Evolutionary conservation across 2,329 filamentous ascomycete species (phyloP), one percentile per base, ranked within the genome.

Genomic region (Elsinoe fawcettii): DNA sequence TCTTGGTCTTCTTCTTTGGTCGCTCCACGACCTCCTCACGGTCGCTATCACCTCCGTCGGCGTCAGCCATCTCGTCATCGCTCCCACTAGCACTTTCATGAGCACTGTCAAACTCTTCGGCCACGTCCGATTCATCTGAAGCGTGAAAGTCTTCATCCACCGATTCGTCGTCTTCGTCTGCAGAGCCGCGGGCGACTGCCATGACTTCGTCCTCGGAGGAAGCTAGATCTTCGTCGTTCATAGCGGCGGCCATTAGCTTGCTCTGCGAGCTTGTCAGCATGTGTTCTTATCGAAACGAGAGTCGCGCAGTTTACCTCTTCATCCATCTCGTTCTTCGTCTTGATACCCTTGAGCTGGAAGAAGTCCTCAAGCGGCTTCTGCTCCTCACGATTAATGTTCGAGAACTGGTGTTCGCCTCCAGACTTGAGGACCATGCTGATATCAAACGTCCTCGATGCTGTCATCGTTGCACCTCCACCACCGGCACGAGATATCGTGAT

Each of bases 331-430:
- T 99, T 99, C 84, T 96, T 97, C 58, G 95, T 91, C 56, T 92
- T 88, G 67, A 99, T 81, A 60, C 86, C 88, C 79, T 97, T 97
- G 64, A 90, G 83, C 74, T 95, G 93, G 82, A 99, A 96, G 77
- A 99, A 99, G 64, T 87, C 85, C 72, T 99, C 93, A n/a, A 99
- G 82, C 5, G 89, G 88, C 74, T 93, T 88, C 73, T 97, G 89
- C 70, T 99, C 93, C 76, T 99, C 93, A 65, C 92, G 87, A 71
- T 96, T 99, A 72, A 99, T 99, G 77, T 99, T 99, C 75, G 90
- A 96, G 77, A 99, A 99, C 68, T 96, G 91, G 65, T 91, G 90
- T 67, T 95, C 90, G 58, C 88, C 87, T 55, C 83, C 80, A n/a
- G 88, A 88, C 79, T 96, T 97, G 77, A 96, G 81, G 57, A 85